These are phyloP conservation scores for Periconia sp. DNA, from an alignment of 2,329 filamentous ascomycete genomes.

Conservation along the genomic window DNA sequence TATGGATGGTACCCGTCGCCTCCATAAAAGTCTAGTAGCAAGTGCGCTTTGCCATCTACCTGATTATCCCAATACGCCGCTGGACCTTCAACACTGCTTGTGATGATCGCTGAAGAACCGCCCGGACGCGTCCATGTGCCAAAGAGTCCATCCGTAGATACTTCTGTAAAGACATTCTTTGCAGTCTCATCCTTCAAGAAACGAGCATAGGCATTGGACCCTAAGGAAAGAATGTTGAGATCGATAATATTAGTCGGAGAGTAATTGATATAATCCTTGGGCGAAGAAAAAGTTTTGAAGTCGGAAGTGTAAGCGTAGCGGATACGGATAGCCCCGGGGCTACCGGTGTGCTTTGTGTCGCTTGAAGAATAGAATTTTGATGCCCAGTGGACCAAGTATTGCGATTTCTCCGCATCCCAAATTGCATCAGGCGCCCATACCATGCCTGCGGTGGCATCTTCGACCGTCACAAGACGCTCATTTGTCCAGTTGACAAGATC, in stretches of 20 bases:
- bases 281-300: constrained; percentile 59
- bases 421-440: constrained; percentile 65
- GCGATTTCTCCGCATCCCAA: constrained; percentile 55
- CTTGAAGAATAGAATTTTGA: constrained; percentile 53
- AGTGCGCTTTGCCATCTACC: constrained; percentile 45
- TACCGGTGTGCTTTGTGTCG: constrained; percentile 58
- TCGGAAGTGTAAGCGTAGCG: constrained; percentile 63
- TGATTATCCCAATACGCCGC: constrained; percentile 43
- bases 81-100: constrained; percentile 37
- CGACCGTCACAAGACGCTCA: constrained; percentile 58
- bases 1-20: constrained; percentile 60
- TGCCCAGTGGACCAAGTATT: constrained; percentile 59
- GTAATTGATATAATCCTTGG: constrained; percentile 59
- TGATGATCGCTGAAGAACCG: constrained; percentile 51
- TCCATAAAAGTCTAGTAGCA: constrained; percentile 52
- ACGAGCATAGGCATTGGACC: constrained; percentile 54
- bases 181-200: constrained; percentile 63
- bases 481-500: constrained; percentile 58
- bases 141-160: constrained; percentile 56
- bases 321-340: constrained; percentile 51
- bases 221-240: constrained; percentile 61
- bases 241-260: constrained; percentile 59
- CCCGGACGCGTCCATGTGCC: constrained; percentile 60
- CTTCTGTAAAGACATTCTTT: constrained; percentile 60
- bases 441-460: constrained; percentile 62